Evolutionary conservation across 1,284 basidiomycete species (phyloP).

Genomic region (Trametes polyzona): DNA sequence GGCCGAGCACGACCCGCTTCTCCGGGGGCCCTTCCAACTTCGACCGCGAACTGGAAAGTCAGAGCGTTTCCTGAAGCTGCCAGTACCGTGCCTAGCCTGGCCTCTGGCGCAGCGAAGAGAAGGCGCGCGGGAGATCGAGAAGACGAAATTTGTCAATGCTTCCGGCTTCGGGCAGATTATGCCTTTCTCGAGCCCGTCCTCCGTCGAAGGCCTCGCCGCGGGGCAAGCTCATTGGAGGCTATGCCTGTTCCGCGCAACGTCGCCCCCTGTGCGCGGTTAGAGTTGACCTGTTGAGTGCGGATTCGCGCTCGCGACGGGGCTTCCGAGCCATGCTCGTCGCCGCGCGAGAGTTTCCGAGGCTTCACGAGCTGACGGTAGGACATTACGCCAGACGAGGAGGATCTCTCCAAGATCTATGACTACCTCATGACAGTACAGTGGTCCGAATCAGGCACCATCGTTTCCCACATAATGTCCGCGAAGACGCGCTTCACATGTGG

Average conservation of each 20-base stretch:
- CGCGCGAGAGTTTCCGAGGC: neutral
- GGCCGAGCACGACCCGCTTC: neutral
- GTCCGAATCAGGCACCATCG: neutral
- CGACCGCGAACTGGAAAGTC: neutral
- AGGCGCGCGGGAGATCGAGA: slow-evolving; percentile 11
- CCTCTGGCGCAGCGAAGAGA: neutral
- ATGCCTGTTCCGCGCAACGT: neutral
- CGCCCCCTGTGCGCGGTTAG: neutral
- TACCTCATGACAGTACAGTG: neutral
- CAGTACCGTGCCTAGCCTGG: slow-evolving; percentile 18
- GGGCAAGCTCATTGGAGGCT: neutral
- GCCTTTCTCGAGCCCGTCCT: neutral
- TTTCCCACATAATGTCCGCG: neutral
- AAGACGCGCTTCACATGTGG: neutral
- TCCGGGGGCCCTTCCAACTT: slow-evolving; percentile 2
- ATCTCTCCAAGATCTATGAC: neutral
- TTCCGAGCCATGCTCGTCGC: neutral
- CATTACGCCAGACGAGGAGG: neutral
- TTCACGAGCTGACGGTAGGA: no score
- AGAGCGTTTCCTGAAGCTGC: neutral
- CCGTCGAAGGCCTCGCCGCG: neutral
- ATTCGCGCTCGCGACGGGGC: neutral
- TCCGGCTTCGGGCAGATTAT: slow-evolving; percentile 8
- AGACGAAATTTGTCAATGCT: slow-evolving; percentile 14
- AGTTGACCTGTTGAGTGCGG: neutral